These are phyloP conservation scores for Kwoniella shivajii DNA, from an alignment of 1,284 basidiomycete genomes.

Conservation along the genomic window DNA sequence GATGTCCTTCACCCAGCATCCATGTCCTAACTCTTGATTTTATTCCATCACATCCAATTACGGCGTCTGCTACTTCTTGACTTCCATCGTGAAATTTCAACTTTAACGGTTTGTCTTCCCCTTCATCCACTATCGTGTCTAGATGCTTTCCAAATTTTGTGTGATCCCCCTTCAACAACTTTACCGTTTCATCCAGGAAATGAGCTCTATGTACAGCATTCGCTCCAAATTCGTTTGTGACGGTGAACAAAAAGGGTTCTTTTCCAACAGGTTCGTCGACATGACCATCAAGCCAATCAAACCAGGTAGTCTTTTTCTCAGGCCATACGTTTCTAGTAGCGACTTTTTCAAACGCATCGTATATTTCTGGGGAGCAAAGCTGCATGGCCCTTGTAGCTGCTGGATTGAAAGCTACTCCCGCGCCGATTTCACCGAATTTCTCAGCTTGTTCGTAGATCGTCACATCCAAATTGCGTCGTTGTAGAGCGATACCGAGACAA, in stretches of 20 bases:
- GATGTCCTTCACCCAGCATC: slow-evolving; percentile 18
- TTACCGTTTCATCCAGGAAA: slow-evolving; percentile 27
- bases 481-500: slow-evolving; percentile 19
- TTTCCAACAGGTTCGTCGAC: slow-evolving; percentile 14
- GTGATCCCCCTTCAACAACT: slow-evolving; percentile 10
- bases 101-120: background rate
- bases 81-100: slow-evolving; percentile 22
- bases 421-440: slow-evolving; percentile 27
- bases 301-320: slow-evolving; percentile 10
- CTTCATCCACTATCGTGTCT: background rate
- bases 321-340: slow-evolving; percentile 17
- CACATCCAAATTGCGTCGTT: slow-evolving; percentile 12
- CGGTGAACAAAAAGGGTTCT: slow-evolving; percentile 15
- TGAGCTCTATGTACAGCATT: slow-evolving; percentile 26
- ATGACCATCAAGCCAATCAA: background rate
- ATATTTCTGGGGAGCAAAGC: slow-evolving; percentile 13
- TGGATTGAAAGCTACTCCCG: slow-evolving; percentile 23
- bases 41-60: slow-evolving; percentile 27
- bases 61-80: slow-evolving; percentile 9
- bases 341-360: slow-evolving; percentile 20
- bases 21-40: slow-evolving; percentile 9
- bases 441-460: slow-evolving; percentile 23
- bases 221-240: slow-evolving; percentile 12
- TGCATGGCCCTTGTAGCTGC: slow-evolving; percentile 23
- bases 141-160: slow-evolving; percentile 20